Conservation (phyloP, 176 grass and related monocot genomes). For the Bromus sterilis region DNA sequence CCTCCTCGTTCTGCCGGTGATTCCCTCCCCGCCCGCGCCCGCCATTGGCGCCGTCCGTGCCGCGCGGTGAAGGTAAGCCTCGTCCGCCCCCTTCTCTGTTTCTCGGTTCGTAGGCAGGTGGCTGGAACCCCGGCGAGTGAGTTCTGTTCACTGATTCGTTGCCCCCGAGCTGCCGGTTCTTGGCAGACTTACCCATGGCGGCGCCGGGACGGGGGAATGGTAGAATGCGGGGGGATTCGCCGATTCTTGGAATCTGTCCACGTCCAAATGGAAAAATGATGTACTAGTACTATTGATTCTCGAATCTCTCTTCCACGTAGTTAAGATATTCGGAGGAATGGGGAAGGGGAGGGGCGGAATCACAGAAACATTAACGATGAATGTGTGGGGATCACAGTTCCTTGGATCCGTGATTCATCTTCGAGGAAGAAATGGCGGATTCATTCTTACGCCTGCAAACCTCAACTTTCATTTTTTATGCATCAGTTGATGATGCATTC, state of each 20-base stretch:
- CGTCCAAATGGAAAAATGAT: background rate
- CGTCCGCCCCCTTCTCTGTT: background rate
- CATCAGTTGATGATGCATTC: background rate
- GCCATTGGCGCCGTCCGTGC: conserved; percentile 23
- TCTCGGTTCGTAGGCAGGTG: background rate
- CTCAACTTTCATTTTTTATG: background rate
- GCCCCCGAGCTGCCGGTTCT: background rate
- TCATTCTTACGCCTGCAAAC: background rate
- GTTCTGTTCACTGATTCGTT: background rate
- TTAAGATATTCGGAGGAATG: background rate
- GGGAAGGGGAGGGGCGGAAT: background rate
- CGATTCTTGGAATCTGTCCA: conserved; percentile 8
- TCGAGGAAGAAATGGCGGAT: background rate
- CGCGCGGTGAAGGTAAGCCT: background rate
- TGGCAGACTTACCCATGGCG: background rate
- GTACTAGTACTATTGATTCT: background rate
- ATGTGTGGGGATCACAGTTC: background rate
- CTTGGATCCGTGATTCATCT: background rate
- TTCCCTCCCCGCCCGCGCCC: background rate
- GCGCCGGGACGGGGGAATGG: background rate
- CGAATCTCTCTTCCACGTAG: conserved; percentile 4
- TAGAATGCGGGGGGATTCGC: background rate
- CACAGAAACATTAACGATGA: background rate
- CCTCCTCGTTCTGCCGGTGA: background rate
- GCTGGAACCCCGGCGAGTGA: background rate